These are phyloP conservation scores for Suillus paluster DNA, from an alignment of 768 basidiomycete genomes.

Conservation along the genomic window DNA sequence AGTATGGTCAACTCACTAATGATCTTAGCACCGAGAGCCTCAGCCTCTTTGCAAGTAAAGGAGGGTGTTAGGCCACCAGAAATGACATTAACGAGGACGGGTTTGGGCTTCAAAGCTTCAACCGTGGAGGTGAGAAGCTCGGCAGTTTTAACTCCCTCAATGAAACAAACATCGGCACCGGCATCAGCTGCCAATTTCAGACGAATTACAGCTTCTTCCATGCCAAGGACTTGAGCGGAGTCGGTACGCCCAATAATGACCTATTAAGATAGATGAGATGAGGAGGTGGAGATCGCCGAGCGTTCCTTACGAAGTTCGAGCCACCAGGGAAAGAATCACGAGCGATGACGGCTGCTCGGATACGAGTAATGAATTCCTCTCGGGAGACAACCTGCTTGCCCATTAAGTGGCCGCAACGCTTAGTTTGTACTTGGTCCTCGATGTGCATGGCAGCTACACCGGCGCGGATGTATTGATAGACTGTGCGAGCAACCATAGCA, in stretches of 20 bases:
- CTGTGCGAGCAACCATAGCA: slow-evolving; percentile 75
- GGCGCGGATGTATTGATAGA: slow-evolving; percentile 67
- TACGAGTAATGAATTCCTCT: slow-evolving; percentile 74
- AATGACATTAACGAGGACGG: slow-evolving; percentile 81
- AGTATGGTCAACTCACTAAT: slow-evolving; percentile 57
- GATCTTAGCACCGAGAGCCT: slow-evolving; percentile 72
- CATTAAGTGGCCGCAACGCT: slow-evolving; percentile 77
- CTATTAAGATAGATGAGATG: slow-evolving; percentile 31
- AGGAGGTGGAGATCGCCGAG: background rate
- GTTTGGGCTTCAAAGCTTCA: slow-evolving; percentile 70
- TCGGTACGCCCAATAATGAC: slow-evolving; percentile 79
- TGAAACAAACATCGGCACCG: slow-evolving; percentile 83
- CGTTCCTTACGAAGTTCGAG: slow-evolving; percentile 65
- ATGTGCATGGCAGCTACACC: slow-evolving; percentile 80
- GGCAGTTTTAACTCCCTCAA: slow-evolving; percentile 75
- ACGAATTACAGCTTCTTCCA: slow-evolving; percentile 73
- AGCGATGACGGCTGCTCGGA: slow-evolving; percentile 78
- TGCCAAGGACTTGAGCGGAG: slow-evolving; percentile 77
- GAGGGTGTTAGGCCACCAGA: slow-evolving; percentile 79
- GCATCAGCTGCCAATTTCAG: slow-evolving; percentile 72
- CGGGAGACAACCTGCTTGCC: slow-evolving; percentile 84
- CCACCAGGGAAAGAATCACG: slow-evolving; percentile 75
- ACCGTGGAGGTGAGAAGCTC: slow-evolving; percentile 69
- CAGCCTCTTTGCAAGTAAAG: slow-evolving; percentile 71
- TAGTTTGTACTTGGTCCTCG: slow-evolving; percentile 83